Conservation (phyloP, 495 filamentous ascomycete genomes). For the Apodospora peruviana region DNA sequence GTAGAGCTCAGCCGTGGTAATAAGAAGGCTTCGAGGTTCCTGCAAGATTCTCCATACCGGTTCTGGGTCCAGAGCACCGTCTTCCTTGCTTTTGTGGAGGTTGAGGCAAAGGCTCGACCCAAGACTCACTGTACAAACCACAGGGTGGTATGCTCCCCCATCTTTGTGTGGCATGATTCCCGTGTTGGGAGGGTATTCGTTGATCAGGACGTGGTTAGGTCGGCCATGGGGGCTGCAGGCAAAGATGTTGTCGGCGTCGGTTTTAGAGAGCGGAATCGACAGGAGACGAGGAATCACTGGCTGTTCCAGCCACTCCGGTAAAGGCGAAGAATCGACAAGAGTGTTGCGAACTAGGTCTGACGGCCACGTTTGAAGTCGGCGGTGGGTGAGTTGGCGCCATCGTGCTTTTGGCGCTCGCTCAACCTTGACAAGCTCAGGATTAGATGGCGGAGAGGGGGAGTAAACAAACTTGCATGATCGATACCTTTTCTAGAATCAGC, state of each 20-base stretch:
- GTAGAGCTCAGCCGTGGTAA: constrained; percentile 66
- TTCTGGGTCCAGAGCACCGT: constrained; percentile 36
- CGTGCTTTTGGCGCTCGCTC: constrained; percentile 61
- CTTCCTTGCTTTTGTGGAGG: constrained; percentile 61
- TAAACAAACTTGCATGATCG: neutral
- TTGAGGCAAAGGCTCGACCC: constrained; percentile 73
- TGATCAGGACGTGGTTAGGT: constrained; percentile 90
- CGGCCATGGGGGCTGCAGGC: constrained; percentile 59
- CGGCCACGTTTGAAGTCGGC: constrained; percentile 87
- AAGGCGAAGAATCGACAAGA: constrained; percentile 59
- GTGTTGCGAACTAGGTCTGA: constrained; percentile 65
- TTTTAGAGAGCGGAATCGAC: constrained; percentile 38
- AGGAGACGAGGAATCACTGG: constrained; percentile 67
- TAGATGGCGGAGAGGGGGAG: constrained; percentile 9
- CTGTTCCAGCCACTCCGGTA: constrained; percentile 70
- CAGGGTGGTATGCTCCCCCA: constrained; percentile 75
- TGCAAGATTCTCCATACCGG: constrained; percentile 71
- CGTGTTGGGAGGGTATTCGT: constrained; percentile 82
- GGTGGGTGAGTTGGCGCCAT: constrained; percentile 81
- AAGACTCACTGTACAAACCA: constrained; percentile 87
- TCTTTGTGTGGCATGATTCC: constrained; percentile 98
- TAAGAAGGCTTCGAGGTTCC: constrained; percentile 76
- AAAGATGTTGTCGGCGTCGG: constrained; percentile 52
- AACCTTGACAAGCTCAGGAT: constrained; percentile 31
- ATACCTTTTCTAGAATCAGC: constrained; percentile 62